Evolutionary conservation across 2,329 filamentous ascomycete species (phyloP).

Genomic region (Rasamsonia emersonii): DNA sequence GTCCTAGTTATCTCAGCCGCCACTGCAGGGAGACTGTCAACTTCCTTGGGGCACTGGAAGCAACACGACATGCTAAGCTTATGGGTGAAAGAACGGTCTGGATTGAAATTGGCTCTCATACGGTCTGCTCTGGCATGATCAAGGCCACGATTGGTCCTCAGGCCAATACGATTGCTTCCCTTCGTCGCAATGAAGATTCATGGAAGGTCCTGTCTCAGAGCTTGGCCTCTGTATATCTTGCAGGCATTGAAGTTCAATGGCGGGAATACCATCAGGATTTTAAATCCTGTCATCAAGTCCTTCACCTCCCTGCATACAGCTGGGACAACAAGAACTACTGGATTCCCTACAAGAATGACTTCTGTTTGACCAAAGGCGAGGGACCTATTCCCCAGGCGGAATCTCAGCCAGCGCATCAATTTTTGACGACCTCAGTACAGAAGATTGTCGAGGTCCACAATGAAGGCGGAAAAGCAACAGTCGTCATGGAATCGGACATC

Average conservation of each 20-base stretch:
- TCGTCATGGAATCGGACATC: conserved; percentile 29
- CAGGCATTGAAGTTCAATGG: conserved; percentile 47
- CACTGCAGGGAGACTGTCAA: conserved; percentile 39
- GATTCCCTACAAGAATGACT: conserved; percentile 55
- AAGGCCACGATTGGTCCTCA: conserved; percentile 23
- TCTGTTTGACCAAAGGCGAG: conserved; percentile 59
- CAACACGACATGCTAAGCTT: conserved; percentile 13
- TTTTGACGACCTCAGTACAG: conserved; percentile 11
- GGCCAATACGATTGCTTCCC: conserved; percentile 26
- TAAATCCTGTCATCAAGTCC: conserved; percentile 12
- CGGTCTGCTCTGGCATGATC: conserved; percentile 39
- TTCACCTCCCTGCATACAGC: conserved; percentile 18
- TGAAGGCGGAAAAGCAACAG: conserved; percentile 10
- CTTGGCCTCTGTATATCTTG: conserved; percentile 5
- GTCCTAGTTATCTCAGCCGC: conserved; percentile 31
- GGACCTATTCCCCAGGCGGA: conserved; percentile 27
- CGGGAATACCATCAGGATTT: conserved; percentile 59
- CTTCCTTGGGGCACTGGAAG: conserved; percentile 33
- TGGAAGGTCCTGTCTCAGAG: conserved; percentile 19
- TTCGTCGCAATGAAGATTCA: conserved; percentile 34
- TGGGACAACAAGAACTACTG: conserved; percentile 23
- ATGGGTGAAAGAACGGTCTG: conserved; percentile 26
- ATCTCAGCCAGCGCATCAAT: conserved; percentile 1
- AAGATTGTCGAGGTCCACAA: conserved; percentile 6
- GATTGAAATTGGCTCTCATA: conserved; percentile 42